phyloP scores from a whole-genome alignment of 257 asterid genomes.

The Scutellaria barbata region DNA sequence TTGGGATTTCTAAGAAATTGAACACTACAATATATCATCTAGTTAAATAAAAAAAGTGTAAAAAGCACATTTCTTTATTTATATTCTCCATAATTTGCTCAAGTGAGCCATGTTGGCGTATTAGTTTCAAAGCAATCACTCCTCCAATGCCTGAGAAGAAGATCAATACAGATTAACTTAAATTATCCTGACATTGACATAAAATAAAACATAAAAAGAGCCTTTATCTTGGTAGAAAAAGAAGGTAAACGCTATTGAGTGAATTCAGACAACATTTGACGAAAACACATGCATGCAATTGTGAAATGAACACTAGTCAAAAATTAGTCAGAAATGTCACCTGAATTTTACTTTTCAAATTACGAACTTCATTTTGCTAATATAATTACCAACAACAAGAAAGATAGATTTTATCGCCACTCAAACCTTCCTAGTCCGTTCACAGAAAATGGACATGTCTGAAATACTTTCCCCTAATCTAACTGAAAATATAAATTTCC shows the following conservation, averaged over 20 bases:
- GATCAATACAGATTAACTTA: not conserved
- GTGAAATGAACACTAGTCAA: constrained; percentile 16
- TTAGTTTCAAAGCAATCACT: constrained; percentile 87
- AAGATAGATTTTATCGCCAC: not conserved
- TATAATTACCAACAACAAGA: constrained; percentile 1
- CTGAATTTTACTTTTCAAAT: not conserved
- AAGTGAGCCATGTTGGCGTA: constrained; percentile 85
- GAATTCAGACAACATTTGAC: not conserved
- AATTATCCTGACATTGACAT: too few relatives aligned
- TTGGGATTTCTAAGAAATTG: not conserved
- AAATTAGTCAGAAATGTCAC: not conserved
- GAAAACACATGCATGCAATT: not conserved
- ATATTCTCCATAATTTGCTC: constrained; percentile 84
- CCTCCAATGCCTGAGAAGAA: constrained; percentile 84
- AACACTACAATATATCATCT: not conserved
- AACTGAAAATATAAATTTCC: not conserved
- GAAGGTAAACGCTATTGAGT: not conserved
- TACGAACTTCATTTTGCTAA: constrained; percentile 1
- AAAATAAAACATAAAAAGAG: not conserved
- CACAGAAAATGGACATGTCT: not conserved
- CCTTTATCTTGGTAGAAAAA: constrained; percentile 4
- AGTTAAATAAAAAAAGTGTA: not conserved
- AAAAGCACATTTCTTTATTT: constrained; percentile 78
- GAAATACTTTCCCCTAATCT: not conserved
- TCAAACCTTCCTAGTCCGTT: constrained; percentile 6